Evolutionary conservation across 139 green algal genomes (phyloP).

Genomic region (Volvox reticuliferus): DNA sequence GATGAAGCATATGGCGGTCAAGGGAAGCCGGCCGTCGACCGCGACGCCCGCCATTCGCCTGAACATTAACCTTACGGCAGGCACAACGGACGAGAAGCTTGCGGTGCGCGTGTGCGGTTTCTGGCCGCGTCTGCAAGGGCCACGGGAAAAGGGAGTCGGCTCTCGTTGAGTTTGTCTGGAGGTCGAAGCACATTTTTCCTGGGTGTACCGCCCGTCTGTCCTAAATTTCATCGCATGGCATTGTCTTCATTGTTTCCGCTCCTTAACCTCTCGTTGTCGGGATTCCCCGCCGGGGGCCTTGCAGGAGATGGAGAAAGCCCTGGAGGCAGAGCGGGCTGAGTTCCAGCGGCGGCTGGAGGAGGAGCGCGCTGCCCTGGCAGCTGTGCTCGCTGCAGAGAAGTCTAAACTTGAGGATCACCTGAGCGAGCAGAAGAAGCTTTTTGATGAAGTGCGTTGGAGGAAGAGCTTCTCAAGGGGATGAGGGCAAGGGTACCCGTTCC

Average conservation of each 20-base stretch:
- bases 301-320: constrained; percentile 39
- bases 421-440: constrained; percentile 29
- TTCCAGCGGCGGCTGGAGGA: constrained; percentile 44
- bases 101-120: not conserved
- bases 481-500: too few relatives aligned
- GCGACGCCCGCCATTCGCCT: constrained; percentile 42
- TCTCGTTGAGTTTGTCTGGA: too few relatives aligned
- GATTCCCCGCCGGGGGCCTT: too few relatives aligned
- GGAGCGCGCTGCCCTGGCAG: constrained; percentile 37
- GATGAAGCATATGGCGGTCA: constrained; percentile 10
- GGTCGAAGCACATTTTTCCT: too few relatives aligned
- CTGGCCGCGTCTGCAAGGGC: too few relatives aligned
- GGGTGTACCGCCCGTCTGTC: too few relatives aligned
- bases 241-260: too few relatives aligned
- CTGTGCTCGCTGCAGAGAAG: constrained; percentile 33
- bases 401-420: constrained; percentile 40
- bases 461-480: too few relatives aligned
- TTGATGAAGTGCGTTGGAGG: constrained; percentile 20
- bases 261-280: too few relatives aligned
- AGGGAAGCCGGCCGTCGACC: constrained; percentile 20
- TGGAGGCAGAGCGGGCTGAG: constrained; percentile 45
- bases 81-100: constrained; percentile 26
- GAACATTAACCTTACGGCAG: constrained; percentile 30
- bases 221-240: too few relatives aligned
- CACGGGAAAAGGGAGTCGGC: too few relatives aligned